phyloP scores from a whole-genome alignment of 768 basidiomycete genomes.

The Calocybe indica region DNA sequence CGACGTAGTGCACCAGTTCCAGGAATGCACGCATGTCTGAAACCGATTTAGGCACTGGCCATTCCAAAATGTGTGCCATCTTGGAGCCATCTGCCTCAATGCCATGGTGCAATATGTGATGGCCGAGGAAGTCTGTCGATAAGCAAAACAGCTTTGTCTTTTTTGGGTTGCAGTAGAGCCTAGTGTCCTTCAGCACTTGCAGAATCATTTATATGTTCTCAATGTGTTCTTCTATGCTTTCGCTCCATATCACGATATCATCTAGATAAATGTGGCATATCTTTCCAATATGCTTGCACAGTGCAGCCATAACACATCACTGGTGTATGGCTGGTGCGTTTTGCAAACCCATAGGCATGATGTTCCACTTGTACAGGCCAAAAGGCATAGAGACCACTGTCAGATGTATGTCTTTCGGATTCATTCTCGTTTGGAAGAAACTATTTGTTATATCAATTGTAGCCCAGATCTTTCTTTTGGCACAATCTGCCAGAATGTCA shows the following conservation, averaged over 20 bases:
- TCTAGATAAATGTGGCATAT: neutral
- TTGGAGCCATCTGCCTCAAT: constrained; percentile 27
- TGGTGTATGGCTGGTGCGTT: too few species aligned
- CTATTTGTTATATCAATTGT: too few species aligned
- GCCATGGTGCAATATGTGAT: constrained; percentile 12
- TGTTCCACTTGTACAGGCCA: too few species aligned
- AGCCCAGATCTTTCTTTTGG: too few species aligned
- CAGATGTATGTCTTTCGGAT: too few species aligned
- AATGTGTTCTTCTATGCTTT: neutral
- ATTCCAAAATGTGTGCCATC: constrained; percentile 18
- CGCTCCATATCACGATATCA: neutral
- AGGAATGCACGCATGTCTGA: constrained; percentile 21
- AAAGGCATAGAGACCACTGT: too few species aligned
- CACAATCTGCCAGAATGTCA: too few species aligned
- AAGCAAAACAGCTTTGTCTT: constrained; percentile 21
- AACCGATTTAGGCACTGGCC: constrained; percentile 14
- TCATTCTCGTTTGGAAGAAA: too few species aligned
- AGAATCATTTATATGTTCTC: neutral
- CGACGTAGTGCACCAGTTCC: constrained; percentile 25
- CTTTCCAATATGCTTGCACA: too few species aligned
- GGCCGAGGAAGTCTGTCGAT: constrained; percentile 18
- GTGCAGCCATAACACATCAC: too few species aligned
- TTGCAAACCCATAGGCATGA: too few species aligned
- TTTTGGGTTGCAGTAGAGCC: constrained; percentile 19
- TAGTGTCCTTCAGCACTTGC: constrained; percentile 16